Conservation (phyloP, 768 basidiomycete species). For the Glaciozyma antarctica region DNA sequence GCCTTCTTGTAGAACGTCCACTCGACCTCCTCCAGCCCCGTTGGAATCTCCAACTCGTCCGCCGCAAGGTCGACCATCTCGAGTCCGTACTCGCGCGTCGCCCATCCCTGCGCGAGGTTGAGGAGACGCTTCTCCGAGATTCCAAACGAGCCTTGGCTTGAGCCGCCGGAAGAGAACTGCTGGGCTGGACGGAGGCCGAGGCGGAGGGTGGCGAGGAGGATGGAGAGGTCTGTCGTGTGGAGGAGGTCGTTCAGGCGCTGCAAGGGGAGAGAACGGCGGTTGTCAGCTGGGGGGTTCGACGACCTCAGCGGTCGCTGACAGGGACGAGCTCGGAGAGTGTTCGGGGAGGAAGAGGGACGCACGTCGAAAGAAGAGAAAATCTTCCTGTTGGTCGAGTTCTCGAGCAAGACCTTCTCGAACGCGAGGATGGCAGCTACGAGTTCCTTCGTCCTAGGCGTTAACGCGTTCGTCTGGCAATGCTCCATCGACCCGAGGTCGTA, state of each 20-base stretch:
- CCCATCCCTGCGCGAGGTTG: slow-evolving; percentile 73
- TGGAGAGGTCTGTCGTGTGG: slow-evolving; percentile 77
- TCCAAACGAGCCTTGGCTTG: slow-evolving; percentile 47
- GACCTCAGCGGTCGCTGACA: background rate
- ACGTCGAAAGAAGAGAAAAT: slow-evolving; percentile 95
- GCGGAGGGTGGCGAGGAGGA: slow-evolving; percentile 71
- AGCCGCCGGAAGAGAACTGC: slow-evolving; percentile 81
- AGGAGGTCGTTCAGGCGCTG: slow-evolving; percentile 85
- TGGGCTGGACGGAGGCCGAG: slow-evolving; percentile 85
- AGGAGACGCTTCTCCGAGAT: slow-evolving; percentile 71
- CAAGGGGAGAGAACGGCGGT: background rate
- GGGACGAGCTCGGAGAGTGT: background rate
- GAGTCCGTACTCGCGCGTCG: slow-evolving; percentile 65
- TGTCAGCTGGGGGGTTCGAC: background rate
- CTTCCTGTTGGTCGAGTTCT: slow-evolving; percentile 96
- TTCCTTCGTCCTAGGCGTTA: slow-evolving; percentile 64
- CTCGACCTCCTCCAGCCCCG: slow-evolving; percentile 34
- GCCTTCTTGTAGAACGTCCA: slow-evolving; percentile 38
- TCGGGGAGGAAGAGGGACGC: slow-evolving; percentile 40
- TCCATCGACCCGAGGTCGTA: slow-evolving; percentile 62
- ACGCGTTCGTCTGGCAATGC: slow-evolving; percentile 64
- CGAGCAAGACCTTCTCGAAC: slow-evolving; percentile 80
- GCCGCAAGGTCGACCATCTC: slow-evolving; percentile 61
- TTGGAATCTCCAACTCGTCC: slow-evolving; percentile 37
- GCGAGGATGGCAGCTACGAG: slow-evolving; percentile 70